Evolutionary conservation across 805 yeast genomes (phyloP), one percentile per base, ranked within the genome.

Genomic region (Cyberlindnera galapagoensis): DNA sequence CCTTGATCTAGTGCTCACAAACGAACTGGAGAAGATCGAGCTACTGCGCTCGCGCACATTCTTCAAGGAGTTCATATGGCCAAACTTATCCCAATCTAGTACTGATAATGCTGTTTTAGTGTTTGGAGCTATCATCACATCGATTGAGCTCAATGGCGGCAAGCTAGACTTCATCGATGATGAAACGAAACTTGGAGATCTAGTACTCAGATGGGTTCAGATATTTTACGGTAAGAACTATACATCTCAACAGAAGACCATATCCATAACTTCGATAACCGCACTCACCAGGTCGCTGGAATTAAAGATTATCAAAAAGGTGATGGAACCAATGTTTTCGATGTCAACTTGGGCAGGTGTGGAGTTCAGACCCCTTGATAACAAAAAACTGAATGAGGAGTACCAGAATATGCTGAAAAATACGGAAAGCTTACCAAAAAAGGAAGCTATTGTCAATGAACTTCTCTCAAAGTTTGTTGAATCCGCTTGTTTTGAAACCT

Each of bases 301-400:
- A 2, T 31, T 27, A 9, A 18, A 14, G 0, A 21, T 12, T 2
- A 35, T 47, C 7, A 36, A 30, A 17, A 24, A 13, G 4, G 31
- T 21, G 1, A 5, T 44, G 7, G 28, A 38, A 4, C 47, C 49
- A 5, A 19, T 48, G 15, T 45, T 40, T n/a, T 46, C 53, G 5
- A 36, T 45, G 3, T 18, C 35, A 4, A 19, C 35, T 1, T 47
- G 50, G 51, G 27, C 25, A 16, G 33, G 29, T 7, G 13, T 42
- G 1, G 38, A 38, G 13, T 12, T 23, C 9, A 21, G 21, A 16
- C 34, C 35, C 2, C 8, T 24, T 9, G 21, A 24, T 4, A 24
- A 31, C 26, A 18, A 33, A 1, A 11, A 5, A 2, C 39, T 38
- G 6, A 13, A 19, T 17, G 20, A 24, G 15, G 27, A 24, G 11